phyloP scores from a whole-genome alignment of 2,329 filamentous ascomycete species.

The Aspergillus piperis region DNA sequence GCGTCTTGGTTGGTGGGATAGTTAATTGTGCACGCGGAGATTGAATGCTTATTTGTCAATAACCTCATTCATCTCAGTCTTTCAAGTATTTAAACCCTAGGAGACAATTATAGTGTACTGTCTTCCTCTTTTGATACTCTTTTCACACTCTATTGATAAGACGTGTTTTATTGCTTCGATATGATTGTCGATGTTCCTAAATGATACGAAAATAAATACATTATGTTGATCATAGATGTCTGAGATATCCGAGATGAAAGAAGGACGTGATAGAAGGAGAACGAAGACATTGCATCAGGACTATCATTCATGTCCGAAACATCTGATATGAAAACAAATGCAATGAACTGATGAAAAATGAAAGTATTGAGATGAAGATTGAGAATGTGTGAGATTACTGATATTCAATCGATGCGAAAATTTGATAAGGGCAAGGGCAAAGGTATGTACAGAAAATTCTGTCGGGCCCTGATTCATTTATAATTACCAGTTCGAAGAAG shows the following conservation, averaged over 20 bases:
- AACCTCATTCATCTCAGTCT: background rate
- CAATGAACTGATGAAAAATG: background rate
- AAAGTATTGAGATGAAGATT: too few relatives aligned
- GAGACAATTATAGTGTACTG: background rate
- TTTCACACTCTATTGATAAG: background rate
- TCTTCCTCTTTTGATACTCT: fast-evolving
- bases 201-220: too few relatives aligned
- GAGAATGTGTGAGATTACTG: background rate
- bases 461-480: background rate
- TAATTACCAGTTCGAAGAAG: background rate
- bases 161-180: too few relatives aligned
- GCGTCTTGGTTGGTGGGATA: background rate
- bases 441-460: background rate
- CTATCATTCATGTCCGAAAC: background rate
- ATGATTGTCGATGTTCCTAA: too few relatives aligned
- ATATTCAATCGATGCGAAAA: background rate
- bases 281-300: too few relatives aligned
- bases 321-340: background rate
- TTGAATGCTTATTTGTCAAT: background rate
- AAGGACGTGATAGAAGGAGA: fast-evolving
- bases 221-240: too few relatives aligned
- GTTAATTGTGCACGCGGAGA: background rate
- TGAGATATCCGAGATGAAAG: too few relatives aligned
- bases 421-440: background rate
- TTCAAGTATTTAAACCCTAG: background rate